phyloP scores from a whole-genome alignment of 2,329 filamentous ascomycete species.

The Salinomyces thailandicus region DNA sequence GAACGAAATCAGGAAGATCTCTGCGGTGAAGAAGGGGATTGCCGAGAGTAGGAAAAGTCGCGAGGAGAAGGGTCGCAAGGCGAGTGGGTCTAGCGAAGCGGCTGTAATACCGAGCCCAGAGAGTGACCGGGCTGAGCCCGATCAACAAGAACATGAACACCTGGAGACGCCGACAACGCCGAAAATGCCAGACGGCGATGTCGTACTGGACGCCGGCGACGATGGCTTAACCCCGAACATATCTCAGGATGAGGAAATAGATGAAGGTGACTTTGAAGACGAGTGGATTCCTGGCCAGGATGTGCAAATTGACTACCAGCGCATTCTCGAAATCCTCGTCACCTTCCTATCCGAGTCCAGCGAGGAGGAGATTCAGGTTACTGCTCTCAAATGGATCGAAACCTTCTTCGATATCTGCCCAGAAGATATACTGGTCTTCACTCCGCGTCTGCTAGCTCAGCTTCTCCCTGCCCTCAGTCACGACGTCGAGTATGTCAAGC shows the following conservation, averaged over 20 bases:
- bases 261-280: conserved; percentile 54
- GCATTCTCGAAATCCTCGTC: conserved; percentile 84
- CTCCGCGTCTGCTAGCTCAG: conserved; percentile 81
- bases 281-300: conserved; percentile 98
- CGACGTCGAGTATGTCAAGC: conserved; percentile 76
- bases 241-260: conserved; percentile 36
- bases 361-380: conserved; percentile 87
- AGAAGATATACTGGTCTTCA: conserved; percentile 90
- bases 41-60: conserved; percentile 67
- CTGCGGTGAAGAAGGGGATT: conserved; percentile 83
- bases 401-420: conserved; percentile 95
- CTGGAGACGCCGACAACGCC: conserved; percentile 1
- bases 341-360: conserved; percentile 70
- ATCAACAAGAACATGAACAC: conserved; percentile 1
- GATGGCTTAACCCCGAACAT: conserved; percentile 28
- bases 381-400: conserved; percentile 89
- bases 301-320: conserved; percentile 84
- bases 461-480: conserved; percentile 91
- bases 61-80: conserved; percentile 32
- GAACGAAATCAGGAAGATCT: conserved; percentile 87
- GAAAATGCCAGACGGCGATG: not conserved
- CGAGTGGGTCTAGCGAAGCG: conserved; percentile 15
- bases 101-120: conserved; percentile 7
- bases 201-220: conserved; percentile 18
- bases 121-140: conserved; percentile 4